Conservation (phyloP, 2,329 filamentous ascomycete species). For the Arthrinium phaeospermum region DNA sequence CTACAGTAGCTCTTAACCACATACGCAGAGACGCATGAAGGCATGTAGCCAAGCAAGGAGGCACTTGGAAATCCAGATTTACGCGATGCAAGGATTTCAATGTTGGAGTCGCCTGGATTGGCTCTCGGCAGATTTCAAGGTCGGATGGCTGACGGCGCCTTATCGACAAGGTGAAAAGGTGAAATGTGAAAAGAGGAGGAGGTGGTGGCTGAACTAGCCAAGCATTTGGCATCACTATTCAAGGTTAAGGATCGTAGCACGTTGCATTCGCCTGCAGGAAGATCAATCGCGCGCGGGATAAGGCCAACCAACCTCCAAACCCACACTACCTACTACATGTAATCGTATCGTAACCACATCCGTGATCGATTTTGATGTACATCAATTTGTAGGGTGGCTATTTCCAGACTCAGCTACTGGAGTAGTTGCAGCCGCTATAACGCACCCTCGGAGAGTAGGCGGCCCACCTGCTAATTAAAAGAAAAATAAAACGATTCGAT, state of each 20-base stretch:
- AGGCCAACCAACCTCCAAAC: not conserved
- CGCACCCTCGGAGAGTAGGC: not conserved
- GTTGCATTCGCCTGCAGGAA: slow-evolving; percentile 2
- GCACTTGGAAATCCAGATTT: not conserved
- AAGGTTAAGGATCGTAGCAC: slow-evolving; percentile 15
- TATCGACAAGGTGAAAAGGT: not conserved
- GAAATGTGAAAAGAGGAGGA: not conserved
- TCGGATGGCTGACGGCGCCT: not conserved
- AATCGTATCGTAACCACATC: slow-evolving; percentile 1
- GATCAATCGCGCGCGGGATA: slow-evolving; percentile 11
- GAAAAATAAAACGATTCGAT: not conserved
- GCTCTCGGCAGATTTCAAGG: slow-evolving; percentile 13
- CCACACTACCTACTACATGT: slow-evolving; percentile 6
- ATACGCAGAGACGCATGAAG: not conserved
- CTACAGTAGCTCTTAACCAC: no score
- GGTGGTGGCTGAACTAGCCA: slow-evolving; percentile 11
- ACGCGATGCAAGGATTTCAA: not conserved
- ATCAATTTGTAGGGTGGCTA: not conserved
- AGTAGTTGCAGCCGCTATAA: not conserved
- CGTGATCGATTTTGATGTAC: not conserved
- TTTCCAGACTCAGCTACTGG: no score
- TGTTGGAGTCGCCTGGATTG: slow-evolving; percentile 9
- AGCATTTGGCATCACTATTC: not conserved
- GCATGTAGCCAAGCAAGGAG: not conserved
- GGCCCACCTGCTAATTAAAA: not conserved